These are phyloP conservation scores for Krasilnikovozyma curviuscula DNA, from an alignment of 768 basidiomycete genomes.

Conservation along the genomic window DNA sequence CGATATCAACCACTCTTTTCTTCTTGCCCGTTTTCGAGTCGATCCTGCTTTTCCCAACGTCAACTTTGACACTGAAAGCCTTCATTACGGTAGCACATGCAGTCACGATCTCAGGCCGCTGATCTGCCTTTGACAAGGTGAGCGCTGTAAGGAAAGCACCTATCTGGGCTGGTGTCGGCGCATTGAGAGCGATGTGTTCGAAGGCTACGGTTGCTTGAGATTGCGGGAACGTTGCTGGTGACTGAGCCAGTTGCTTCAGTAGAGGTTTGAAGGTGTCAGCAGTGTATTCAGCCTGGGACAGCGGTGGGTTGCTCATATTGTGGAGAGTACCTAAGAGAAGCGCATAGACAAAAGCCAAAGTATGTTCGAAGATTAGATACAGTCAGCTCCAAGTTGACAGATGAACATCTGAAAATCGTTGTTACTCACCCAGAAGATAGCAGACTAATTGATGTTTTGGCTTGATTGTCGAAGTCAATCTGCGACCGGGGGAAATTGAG, in stretches of 20 bases:
- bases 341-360: too few species aligned
- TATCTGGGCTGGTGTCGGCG: slow-evolving; percentile 36
- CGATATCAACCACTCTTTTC: slow-evolving; percentile 46
- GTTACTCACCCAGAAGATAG: too few species aligned
- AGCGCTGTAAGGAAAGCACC: slow-evolving; percentile 78
- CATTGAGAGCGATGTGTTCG: slow-evolving; percentile 35
- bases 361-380: too few species aligned
- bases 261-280: slow-evolving; percentile 65
- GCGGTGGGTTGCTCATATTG: too few species aligned
- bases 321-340: too few species aligned
- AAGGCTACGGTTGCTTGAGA: slow-evolving; percentile 56
- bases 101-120: slow-evolving; percentile 52
- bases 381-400: too few species aligned
- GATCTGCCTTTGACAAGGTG: slow-evolving; percentile 58
- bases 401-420: too few species aligned
- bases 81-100: slow-evolving; percentile 59
- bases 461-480: too few species aligned
- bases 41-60: slow-evolving; percentile 29
- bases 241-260: slow-evolving; percentile 43
- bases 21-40: slow-evolving; percentile 23
- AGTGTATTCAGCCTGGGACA: too few species aligned
- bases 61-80: slow-evolving; percentile 44
- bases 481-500: too few species aligned
- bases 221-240: slow-evolving; percentile 27
- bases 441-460: too few species aligned